Evolutionary conservation across 768 basidiomycete genomes (phyloP).

Genomic region (Mycena rosella): DNA sequence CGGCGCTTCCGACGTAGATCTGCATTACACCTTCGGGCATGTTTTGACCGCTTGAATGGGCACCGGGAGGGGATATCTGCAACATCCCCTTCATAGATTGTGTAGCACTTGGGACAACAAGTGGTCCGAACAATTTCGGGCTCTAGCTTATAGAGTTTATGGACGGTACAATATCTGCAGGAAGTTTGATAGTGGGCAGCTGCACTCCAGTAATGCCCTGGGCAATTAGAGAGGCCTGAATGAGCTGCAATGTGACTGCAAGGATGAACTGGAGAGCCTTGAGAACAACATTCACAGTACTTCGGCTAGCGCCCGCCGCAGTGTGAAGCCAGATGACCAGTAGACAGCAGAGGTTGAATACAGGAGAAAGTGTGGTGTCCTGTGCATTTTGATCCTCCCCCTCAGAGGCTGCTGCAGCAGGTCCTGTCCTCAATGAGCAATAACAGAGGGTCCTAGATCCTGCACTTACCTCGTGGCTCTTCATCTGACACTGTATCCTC

Average conservation of each 20-base stretch:
- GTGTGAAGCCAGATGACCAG: constrained; percentile 27
- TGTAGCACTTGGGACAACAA: too few species aligned
- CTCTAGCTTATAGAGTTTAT: constrained; percentile 9
- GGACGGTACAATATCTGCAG: constrained; percentile 18
- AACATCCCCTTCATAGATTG: constrained; percentile 6
- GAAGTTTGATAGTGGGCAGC: constrained; percentile 8
- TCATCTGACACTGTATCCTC: not conserved
- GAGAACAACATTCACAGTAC: constrained; percentile 13
- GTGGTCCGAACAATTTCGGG: constrained; percentile 16
- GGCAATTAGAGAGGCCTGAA: constrained; percentile 2
- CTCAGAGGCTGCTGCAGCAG: too few species aligned
- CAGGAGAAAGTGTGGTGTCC: not conserved
- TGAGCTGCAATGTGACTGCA: not conserved
- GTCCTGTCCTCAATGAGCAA: too few species aligned
- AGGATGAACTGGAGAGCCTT: constrained; percentile 29
- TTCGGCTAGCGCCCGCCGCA: constrained; percentile 8
- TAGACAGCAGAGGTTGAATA: constrained; percentile 20
- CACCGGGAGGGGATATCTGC: not conserved
- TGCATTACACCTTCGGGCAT: not conserved
- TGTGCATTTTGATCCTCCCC: too few species aligned
- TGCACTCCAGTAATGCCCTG: constrained; percentile 5
- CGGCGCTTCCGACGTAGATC: constrained; percentile 10
- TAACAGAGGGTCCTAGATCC: too few species aligned
- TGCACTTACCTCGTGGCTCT: not conserved
- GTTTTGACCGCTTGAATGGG: constrained; percentile 9